Evolutionary conservation across 768 basidiomycete species (phyloP).

Genomic region (Suillus subalutaceus): DNA sequence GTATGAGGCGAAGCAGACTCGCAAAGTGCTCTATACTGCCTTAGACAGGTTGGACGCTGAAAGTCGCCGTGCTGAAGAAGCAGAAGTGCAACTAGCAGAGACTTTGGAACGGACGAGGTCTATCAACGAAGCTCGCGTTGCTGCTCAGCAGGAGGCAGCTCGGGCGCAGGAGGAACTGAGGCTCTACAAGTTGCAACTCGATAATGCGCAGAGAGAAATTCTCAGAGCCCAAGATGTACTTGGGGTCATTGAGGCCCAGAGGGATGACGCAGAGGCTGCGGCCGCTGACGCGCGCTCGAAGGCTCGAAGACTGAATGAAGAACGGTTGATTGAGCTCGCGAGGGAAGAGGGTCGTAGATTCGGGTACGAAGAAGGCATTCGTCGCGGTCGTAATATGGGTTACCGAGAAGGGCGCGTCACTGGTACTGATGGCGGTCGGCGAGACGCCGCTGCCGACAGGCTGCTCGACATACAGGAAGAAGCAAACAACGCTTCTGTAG

Average conservation of each 20-base stretch:
- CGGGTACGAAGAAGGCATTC: slow-evolving; percentile 56
- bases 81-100: slow-evolving; percentile 37
- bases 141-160: slow-evolving; percentile 33
- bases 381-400: slow-evolving; percentile 35
- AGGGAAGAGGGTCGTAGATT: slow-evolving; percentile 55
- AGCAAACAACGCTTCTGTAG: neutral
- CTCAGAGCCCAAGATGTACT: slow-evolving; percentile 55
- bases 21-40: slow-evolving; percentile 39
- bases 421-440: slow-evolving; percentile 17
- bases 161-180: slow-evolving; percentile 50
- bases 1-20: slow-evolving; percentile 42
- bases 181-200: slow-evolving; percentile 60
- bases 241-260: slow-evolving; percentile 48
- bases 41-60: slow-evolving; percentile 43
- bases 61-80: slow-evolving; percentile 37
- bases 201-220: slow-evolving; percentile 63
- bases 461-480: slow-evolving; percentile 26
- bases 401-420: slow-evolving; percentile 28
- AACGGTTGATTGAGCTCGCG: slow-evolving; percentile 50
- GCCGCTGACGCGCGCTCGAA: slow-evolving; percentile 48
- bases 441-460: slow-evolving; percentile 25
- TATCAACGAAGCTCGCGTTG: slow-evolving; percentile 34
- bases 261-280: slow-evolving; percentile 51
- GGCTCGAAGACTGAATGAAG: slow-evolving; percentile 48
- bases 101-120: slow-evolving; percentile 30